Percentiles rank a stretch among this genome's conserved stretches.
phyloP scores from a whole-genome alignment of 768 basidiomycete genomes.

The Rubroboletus pulcherrimus region DNA sequence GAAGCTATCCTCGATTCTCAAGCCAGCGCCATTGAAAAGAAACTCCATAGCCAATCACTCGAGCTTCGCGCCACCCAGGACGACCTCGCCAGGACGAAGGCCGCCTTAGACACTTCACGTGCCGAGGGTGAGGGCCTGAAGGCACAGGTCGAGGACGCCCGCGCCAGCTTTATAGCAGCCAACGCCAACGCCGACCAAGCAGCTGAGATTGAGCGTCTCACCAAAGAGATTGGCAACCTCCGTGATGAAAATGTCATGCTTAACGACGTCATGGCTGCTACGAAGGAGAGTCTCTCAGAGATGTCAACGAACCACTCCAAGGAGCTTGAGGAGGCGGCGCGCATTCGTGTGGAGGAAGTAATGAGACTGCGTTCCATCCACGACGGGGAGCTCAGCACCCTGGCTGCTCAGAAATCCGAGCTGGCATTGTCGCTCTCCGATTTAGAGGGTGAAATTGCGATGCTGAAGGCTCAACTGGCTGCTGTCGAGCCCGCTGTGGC shows the following conservation, averaged over 20 bases:
- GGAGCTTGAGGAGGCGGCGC: conserved; percentile 76
- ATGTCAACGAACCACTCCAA: conserved; percentile 64
- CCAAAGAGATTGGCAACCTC: conserved; percentile 53
- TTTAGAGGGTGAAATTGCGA: conserved; percentile 73
- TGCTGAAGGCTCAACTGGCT: conserved; percentile 50
- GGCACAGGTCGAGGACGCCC: conserved; percentile 63
- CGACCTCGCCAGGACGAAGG: conserved; percentile 74
- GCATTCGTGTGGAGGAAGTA: conserved; percentile 65
- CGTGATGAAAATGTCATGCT: conserved; percentile 68
- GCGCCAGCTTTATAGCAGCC: conserved; percentile 40
- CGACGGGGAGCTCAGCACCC: conserved; percentile 54
- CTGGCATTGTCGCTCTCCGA: conserved; percentile 63
- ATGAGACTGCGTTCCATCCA: conserved; percentile 56
- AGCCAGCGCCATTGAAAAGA: conserved; percentile 56
- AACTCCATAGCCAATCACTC: conserved; percentile 54
- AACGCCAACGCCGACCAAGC: conserved; percentile 46
- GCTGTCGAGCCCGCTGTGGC: conserved; percentile 44
- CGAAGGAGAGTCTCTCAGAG: conserved; percentile 66
- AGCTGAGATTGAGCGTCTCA: conserved; percentile 53
- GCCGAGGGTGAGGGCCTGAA: conserved; percentile 55
- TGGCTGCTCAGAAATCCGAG: conserved; percentile 61
- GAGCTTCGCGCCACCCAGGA: conserved; percentile 85
- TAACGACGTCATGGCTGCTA: conserved; percentile 62
- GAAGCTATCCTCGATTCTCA: conserved; percentile 55
- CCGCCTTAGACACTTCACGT: conserved; percentile 47